Conservation (phyloP, 495 filamentous ascomycete genomes). For the Amorphotheca resinae region DNA sequence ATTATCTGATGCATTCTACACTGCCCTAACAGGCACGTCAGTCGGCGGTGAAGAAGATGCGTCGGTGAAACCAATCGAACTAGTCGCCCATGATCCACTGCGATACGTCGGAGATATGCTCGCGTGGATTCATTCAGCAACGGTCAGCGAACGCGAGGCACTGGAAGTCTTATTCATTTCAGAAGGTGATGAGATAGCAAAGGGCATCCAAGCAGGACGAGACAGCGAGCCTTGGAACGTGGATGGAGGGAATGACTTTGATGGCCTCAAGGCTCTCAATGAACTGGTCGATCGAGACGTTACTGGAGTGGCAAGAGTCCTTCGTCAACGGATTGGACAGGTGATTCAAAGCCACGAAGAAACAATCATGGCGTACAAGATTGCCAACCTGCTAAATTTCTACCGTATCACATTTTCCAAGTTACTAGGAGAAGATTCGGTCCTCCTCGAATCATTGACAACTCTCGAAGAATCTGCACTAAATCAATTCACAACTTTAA, state of each 20-base stretch:
- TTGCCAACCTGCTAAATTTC: conserved; percentile 78
- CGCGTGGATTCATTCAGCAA: conserved; percentile 88
- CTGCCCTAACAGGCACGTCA: conserved; percentile 68
- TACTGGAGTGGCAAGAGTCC: conserved; percentile 58
- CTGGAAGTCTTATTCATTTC: conserved; percentile 83
- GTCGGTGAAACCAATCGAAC: conserved; percentile 81
- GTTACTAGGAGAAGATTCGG: conserved; percentile 57
- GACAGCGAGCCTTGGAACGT: conserved; percentile 80
- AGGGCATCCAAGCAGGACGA: conserved; percentile 70
- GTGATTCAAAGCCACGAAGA: conserved; percentile 89
- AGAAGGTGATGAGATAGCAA: conserved; percentile 83
- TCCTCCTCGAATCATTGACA: conserved; percentile 53
- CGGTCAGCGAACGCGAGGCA: conserved; percentile 87
- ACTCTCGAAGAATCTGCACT: conserved; percentile 66
- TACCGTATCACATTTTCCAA: conserved; percentile 77
- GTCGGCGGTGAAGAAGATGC: conserved; percentile 29
- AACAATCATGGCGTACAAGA: conserved; percentile 74
- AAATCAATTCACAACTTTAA: conserved; percentile 65
- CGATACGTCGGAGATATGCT: conserved; percentile 96
- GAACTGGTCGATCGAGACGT: conserved; percentile 82
- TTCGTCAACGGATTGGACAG: conserved; percentile 78
- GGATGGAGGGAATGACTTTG: conserved; percentile 47
- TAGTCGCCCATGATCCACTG: conserved; percentile 82
- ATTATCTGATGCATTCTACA: conserved; percentile 81
- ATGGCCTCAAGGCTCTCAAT: conserved; percentile 72